Evolutionary conservation across 805 yeast genomes (phyloP), one percentile per base, ranked within the genome.

Genomic region (Henningerozyma blattae): DNA sequence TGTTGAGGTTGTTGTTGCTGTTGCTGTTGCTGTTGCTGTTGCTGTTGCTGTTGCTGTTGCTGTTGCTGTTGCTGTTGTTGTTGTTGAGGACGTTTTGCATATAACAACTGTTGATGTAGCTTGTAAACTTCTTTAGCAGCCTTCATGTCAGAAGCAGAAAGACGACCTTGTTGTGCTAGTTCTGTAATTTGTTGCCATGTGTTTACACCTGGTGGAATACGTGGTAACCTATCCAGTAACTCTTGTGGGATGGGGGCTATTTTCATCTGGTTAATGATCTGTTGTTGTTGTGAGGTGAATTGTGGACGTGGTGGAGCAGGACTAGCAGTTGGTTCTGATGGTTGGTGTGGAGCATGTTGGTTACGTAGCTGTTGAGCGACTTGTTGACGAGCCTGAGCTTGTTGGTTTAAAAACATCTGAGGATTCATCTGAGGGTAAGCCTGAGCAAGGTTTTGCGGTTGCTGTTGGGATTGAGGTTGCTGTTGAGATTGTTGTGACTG

Each of bases 201-300:
- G 44, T 70, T 77, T 19, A 77, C 77, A 32, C 75, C 78, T 12
- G 77, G 77, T 0, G 95, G 95, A 6, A 46, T 33, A 35, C 43
- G 43, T 25, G 50, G 50, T 12, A 46, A 44, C 26, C 51, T 49
- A 28, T 46, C 45, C 28, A 50, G 24, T 31, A 59, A 37, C 36
- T 45, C 43, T 28, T 42, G 42, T 34, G 48, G 55, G 18, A 86
- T 83, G 3, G 83, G 85, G 2, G 74, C 60, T 28, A 72, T 73
- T 40, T 77, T 71, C 50, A 82, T 58, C 36, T 67, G 70, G 20
- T 63, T 48, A 24, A 54, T 64, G 42, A 68, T 51, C 30, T 44
- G 48, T 30, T 46, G 53, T 24, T 43, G 51, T 38, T 40, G 47
- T 28, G 41, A 41, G 25, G 45, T 43, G 26, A 46, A 32, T 14